Base-by-base conservation (phyloP, 164 flowering plant genomes). In the Aristolochia californica region DNA sequence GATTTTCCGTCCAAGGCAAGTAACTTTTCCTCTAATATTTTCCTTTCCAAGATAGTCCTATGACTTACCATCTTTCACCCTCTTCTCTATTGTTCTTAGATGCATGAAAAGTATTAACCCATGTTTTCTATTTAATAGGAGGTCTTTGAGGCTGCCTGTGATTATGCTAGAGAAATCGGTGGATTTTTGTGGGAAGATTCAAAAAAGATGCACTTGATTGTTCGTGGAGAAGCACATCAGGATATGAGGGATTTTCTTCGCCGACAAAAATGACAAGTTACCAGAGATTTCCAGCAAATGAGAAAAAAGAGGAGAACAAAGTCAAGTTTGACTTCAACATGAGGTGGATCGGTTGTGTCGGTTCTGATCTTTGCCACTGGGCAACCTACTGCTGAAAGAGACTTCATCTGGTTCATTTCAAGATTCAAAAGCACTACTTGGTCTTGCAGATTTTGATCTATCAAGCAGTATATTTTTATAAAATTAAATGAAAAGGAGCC, bases 1-100 rank as follows among this genome's bases (percentile, higher is more conserved):
- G 91, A 84, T 51, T 88, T 86, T 48, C 91, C 94, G 20, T 86
- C 97, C 0, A 74, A 67, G 78, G 95, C 84, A 78, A 62, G 53
- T 4, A 34, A 15, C 30, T 12, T 43, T 34, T 5, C 40, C 9
- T 47, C 13, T 16, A 20, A 14, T 18, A 28, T 54, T 54, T 27
- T 14, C 18, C 1, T 8, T 27, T 54, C 9, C 16, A 25, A 2
- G 18, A 15, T 27, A 26, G 5, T 15, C 13, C 50, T 12, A 54
- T n/a, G n/a, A n/a, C n/a, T n/a, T n/a, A n/a, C n/a, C n/a, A n/a
- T n/a, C n/a, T n/a, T n/a, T n/a, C n/a, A n/a, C n/a, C n/a, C n/a
- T n/a, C n/a, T n/a, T n/a, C n/a, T n/a, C n/a, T n/a, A n/a, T n/a
- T n/a, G n/a, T 17, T 57, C 43, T 25, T 15, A 5, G 23, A 34